A percentile compares a stretch with the other conserved stretches of the same genome.
Conservation (phyloP, 2,329 filamentous ascomycete species). For the Colletotrichum liaoningense region DNA sequence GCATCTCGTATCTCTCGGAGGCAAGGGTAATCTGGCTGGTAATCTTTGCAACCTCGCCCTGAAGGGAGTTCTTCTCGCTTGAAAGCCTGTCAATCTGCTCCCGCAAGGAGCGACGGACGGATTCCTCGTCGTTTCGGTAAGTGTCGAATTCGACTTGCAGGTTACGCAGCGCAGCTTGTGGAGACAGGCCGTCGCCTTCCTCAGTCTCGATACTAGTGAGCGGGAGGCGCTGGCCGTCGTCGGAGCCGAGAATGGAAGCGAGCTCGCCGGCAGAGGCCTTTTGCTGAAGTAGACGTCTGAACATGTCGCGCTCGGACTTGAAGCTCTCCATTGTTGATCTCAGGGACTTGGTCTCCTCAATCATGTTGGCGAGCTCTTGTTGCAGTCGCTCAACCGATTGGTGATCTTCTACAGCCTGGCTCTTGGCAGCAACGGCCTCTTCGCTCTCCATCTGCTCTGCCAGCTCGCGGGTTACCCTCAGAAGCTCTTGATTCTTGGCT, state of each 20-base stretch:
- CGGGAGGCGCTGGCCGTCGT: slow-evolving; percentile 64
- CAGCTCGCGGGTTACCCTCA: slow-evolving; percentile 85
- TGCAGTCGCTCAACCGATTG: slow-evolving; percentile 80
- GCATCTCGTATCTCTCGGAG: slow-evolving; percentile 86
- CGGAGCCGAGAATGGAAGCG: slow-evolving; percentile 76
- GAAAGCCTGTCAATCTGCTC: slow-evolving; percentile 86
- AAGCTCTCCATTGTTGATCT: slow-evolving; percentile 90
- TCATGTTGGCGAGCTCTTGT: slow-evolving; percentile 78
- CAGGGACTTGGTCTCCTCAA: slow-evolving; percentile 87
- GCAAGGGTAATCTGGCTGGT: slow-evolving; percentile 86
- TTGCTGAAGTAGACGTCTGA: slow-evolving; percentile 91
- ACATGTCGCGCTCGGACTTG: slow-evolving; percentile 96
- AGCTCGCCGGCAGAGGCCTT: slow-evolving; percentile 70
- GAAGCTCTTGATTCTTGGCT: slow-evolving; percentile 85
- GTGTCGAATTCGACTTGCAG: slow-evolving; percentile 90
- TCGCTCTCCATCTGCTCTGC: slow-evolving; percentile 92
- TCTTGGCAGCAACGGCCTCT: slow-evolving; percentile 78
- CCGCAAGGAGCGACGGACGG: slow-evolving; percentile 84
- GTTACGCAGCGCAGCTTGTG: slow-evolving; percentile 81
- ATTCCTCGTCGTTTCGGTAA: slow-evolving; percentile 86
- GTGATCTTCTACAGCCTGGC: slow-evolving; percentile 71
- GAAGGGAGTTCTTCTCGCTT: slow-evolving; percentile 82
- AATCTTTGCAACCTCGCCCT: slow-evolving; percentile 83
- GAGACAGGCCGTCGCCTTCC: slow-evolving; percentile 65
- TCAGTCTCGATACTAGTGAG: slow-evolving; percentile 68